A percentile compares a stretch with the other conserved stretches of the same genome.
phyloP scores from a whole-genome alignment of 495 filamentous ascomycete genomes.

The Penicillium diatomitis region DNA sequence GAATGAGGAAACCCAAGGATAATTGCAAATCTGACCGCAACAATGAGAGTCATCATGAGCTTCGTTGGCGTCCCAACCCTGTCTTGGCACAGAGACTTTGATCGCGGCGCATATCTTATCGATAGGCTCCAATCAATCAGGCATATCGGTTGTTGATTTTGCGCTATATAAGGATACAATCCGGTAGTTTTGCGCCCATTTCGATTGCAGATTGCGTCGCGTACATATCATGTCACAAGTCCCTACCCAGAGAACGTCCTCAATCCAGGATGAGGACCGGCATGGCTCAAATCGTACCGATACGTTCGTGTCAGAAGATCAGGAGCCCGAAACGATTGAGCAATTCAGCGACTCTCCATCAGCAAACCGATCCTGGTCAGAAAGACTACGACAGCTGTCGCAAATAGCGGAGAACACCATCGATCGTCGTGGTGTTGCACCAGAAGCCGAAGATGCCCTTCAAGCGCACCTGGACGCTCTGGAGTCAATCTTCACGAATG shows the following conservation, averaged over 20 bases:
- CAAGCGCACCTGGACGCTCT: conserved; percentile 24
- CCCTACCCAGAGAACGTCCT: too few relatives aligned
- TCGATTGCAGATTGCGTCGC: too few relatives aligned
- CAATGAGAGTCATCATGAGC: not conserved
- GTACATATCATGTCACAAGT: too few relatives aligned
- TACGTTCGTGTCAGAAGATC: too few relatives aligned
- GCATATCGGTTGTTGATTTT: too few relatives aligned
- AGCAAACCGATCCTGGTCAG: conserved; percentile 4
- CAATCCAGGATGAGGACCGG: too few relatives aligned
- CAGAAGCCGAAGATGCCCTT: conserved; percentile 13
- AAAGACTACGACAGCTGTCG: conserved; percentile 21
- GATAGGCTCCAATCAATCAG: conserved; percentile 2
- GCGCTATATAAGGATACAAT: too few relatives aligned
- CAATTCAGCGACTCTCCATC: too few relatives aligned
- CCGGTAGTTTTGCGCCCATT: too few relatives aligned
- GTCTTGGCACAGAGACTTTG: conserved; percentile 11
- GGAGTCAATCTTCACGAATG: conserved; percentile 21
- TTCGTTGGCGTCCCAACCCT: not conserved
- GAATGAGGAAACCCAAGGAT: too few relatives aligned
- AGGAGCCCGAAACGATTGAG: too few relatives aligned
- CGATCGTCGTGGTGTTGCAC: conserved; percentile 1
- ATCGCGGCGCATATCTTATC: conserved; percentile 10
- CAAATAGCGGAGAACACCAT: conserved; percentile 9
- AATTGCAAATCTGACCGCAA: not conserved
- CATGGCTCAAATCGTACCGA: too few relatives aligned